Conservation (phyloP, 768 basidiomycete genomes). For the Polyporus arcularius region DNA sequence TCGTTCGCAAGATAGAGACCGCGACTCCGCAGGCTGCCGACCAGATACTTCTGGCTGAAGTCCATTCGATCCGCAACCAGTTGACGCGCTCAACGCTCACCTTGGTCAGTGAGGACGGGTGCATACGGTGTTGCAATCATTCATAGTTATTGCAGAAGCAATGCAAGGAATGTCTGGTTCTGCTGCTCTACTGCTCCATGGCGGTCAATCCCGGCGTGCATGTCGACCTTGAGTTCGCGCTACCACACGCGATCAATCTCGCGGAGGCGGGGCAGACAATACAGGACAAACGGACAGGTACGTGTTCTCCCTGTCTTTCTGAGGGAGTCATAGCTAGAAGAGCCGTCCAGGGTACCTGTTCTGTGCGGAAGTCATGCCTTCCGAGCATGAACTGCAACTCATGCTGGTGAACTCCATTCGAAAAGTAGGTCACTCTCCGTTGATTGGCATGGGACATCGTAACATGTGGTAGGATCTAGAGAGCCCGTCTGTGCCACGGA, state of each 20-base stretch:
- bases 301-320: slow-evolving; percentile 5
- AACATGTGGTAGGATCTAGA: slow-evolving; percentile 64
- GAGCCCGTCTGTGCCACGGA: slow-evolving; percentile 50
- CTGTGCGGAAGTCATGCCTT: slow-evolving; percentile 71
- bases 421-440: slow-evolving; percentile 49
- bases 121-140: neutral
- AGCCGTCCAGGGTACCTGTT: slow-evolving; percentile 67
- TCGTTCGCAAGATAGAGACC: slow-evolving; percentile 74
- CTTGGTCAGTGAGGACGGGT: slow-evolving; percentile 46
- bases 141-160: slow-evolving; percentile 47
- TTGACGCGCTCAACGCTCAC: slow-evolving; percentile 52
- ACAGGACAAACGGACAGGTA: slow-evolving; percentile 70
- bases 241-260: slow-evolving; percentile 74
- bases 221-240: slow-evolving; percentile 66
- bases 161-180: slow-evolving; percentile 65
- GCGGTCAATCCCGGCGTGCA: slow-evolving; percentile 44
- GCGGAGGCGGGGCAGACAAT: slow-evolving; percentile 67
- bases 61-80: slow-evolving; percentile 54
- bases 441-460: neutral
- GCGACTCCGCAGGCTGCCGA: slow-evolving; percentile 64
- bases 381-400: slow-evolving; percentile 67
- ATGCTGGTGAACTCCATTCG: slow-evolving; percentile 88
- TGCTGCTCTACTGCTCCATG: slow-evolving; percentile 71
- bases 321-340: neutral
- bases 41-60: slow-evolving; percentile 57